Evolutionary conservation across 495 filamentous ascomycete genomes (phyloP), one percentile per base, ranked within the genome.

Genomic region (Antarctomyces pellizariae): DNA sequence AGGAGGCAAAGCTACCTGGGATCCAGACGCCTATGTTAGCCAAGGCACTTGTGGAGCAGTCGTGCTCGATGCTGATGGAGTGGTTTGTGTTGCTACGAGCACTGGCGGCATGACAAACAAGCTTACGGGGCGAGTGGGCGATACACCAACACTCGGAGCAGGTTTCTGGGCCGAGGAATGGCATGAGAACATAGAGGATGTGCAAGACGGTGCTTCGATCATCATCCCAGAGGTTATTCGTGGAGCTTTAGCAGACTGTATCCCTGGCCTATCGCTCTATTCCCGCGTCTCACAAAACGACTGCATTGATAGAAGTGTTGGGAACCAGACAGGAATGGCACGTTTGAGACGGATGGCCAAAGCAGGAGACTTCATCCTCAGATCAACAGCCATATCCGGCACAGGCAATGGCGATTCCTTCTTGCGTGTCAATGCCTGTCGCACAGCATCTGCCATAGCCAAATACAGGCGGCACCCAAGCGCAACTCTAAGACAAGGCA

Each of bases 331-430:
- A 38, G 27, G 17, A 19, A 44, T 16, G 29, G 11, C 14, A 4
- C 3, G 30, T 13, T 27, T 32, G 18, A 22, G n/a, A n/a, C 25
- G 10, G 4, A 21, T 30, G 5, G 16, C 25, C 6, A 33, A 31
- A 16, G 7, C 19, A 7, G 28, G 33, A 5, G 27, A 36, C 23
- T 24, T 24, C 24, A 24, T 38, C 3, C 61, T 52, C 3, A 43
- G 66, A 10, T 67, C 68, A 0, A 54, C 83, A 4, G 82, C 66
- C 5, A 50, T 86, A 17, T 86, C 77, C 0, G 80, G 80, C 1
- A 90, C 82, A 0, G 82, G 82, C 3, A 89, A 91, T 35, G 82
- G 82, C 1, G 83, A 92, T 41, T 78, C 78, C 0, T 92, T 90
- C 42, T 59, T 91, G 2, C 67, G 77, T 1, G 48, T 64, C 10